Base-by-base conservation (phyloP, 257 asterid genomes). In the Plantago elongata region DNA sequence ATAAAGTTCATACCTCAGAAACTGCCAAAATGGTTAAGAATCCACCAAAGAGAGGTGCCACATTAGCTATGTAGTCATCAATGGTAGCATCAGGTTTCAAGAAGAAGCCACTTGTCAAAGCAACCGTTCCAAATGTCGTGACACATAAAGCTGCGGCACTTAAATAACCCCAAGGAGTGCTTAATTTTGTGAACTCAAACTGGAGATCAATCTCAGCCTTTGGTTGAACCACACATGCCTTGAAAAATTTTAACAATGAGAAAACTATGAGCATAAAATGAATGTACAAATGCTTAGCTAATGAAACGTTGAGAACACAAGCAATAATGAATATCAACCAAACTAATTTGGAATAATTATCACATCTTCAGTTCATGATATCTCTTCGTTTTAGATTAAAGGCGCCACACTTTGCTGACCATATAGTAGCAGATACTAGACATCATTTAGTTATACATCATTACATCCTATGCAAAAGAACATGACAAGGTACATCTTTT, bases 181-280 rank as follows among this genome's bases (percentile, higher is more conserved):
- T 87, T 68, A 90, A 75, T 29, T 80, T 80, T 22, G 95, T 83
- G 9, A 79, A 64, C 59, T 85, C 97, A 9, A 90, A 87, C 65
- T 87, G 82, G 70, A 90, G 90, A 68, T 90, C 97, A 73, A 90
- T 90, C 82, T 87, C 97, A 3, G 83, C 58, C 76, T 87, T 90
- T 4, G 97, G 97, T 73, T 90, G 97, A 83, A 90, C 96, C 74
- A 78, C 92, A 52, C 97, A 90, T 51, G 88, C 97, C 97, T 90
- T 30, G 38, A 58, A 61, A 73, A 51, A 63, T 15, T 44, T 72
- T 57, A 63, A 42, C 22, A 48, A 40, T 34, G 40, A 34, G 4
- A 60, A 45, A 8, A 30, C 11, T 27, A 46, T 62, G 45, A 66
- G 60, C 22, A 54, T 52, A 44, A 60, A 48, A 29, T 17, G 59